Evolutionary conservation across 345 rosid genomes (phyloP), one percentile per base, ranked within the genome.

Genomic region (Euphorbia pulcherrima): DNA sequence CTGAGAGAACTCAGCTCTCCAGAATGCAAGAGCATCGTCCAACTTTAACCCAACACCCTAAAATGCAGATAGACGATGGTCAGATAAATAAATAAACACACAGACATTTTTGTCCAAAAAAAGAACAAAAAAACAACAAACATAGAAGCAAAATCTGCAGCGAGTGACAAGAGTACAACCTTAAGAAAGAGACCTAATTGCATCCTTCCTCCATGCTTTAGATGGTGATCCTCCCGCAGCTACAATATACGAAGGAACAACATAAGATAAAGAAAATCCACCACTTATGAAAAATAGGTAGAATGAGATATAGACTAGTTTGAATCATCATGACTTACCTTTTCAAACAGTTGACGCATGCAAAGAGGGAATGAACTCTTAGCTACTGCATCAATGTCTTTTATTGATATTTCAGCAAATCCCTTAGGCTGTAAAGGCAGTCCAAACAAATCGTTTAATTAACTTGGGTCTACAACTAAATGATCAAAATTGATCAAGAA

Each of bases 181-280:
- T 94, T 91, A 62, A 94, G 82, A 67, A 86, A 94, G 8, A 88
- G 99, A 68, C 96, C 99, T 66, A 94, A 78, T 73, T 94, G 97
- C 96, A 94, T 94, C 84, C 97, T 85, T 68, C 97, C 99, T 68
- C 95, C 95, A 74, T 94, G 97, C 83, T 94, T 89, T 47, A 94
- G 73, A 83, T 89, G 98, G 73, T 93, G 99, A 78, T 94, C 96
- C 78, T 89, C 97, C 81, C 86, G 83, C 50, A 94, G 84, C 96
- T 91, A 86, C 80, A 75, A 41, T 41, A 47, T 29, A 24, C 29
- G 37, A 37, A 72, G 4, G 23, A 29, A 73, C 72, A 20, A 73
- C n/a, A 27, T 51, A 41, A 47, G 17, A 30, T 47, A 40, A 9
- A 11, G 16, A 57, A 18, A 12, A 9, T 29, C 35, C 20, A 23